Evolutionary conservation across 306 rosid species (phyloP), one percentile per base, ranked within the genome.

Genomic region (Sicyos edulis): DNA sequence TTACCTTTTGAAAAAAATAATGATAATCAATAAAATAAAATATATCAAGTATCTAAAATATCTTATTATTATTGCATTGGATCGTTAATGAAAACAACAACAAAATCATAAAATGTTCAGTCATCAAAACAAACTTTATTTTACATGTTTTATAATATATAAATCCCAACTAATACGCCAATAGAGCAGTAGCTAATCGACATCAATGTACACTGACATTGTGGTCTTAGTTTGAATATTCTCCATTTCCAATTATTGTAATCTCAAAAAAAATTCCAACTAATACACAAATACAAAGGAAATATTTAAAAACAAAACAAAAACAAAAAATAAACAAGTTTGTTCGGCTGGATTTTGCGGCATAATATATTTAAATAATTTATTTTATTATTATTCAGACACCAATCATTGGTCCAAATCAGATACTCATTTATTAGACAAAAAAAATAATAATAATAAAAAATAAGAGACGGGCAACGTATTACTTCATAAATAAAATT

Each of bases 111-210:
- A 32, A 62, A 22, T 57, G 40, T 34, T 62, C 14, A 17, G 52
- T 66, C 55, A 21, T 45, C 6, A 21, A 21, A 21, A 21, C 16
- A 10, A 34, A 13, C 5, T 19, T 6, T 12, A 45, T 21, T 67
- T 67, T 45, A 14, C 34, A 66, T 6, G 7, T 45, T 66, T 66
- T 66, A 6, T 0, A 45, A 19, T 21, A 0, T 45, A 66, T 20
- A 66, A 64, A 17, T 42, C 37, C 72, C 72, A 66, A 66, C 54
- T 19, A 66, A 66, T 66, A 66, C 54, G n/a, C n/a, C n/a, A n/a
- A n/a, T n/a, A n/a, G n/a, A n/a, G n/a, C n/a, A n/a, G n/a, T n/a
- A n/a, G n/a, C n/a, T n/a, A n/a, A n/a, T n/a, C n/a, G n/a, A n/a
- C n/a, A n/a, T n/a, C n/a, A n/a, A n/a, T n/a, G n/a, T n/a, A n/a